phyloP scores from a whole-genome alignment of 192 early-diverging fungal species.

The Dissophora globulifera region DNA sequence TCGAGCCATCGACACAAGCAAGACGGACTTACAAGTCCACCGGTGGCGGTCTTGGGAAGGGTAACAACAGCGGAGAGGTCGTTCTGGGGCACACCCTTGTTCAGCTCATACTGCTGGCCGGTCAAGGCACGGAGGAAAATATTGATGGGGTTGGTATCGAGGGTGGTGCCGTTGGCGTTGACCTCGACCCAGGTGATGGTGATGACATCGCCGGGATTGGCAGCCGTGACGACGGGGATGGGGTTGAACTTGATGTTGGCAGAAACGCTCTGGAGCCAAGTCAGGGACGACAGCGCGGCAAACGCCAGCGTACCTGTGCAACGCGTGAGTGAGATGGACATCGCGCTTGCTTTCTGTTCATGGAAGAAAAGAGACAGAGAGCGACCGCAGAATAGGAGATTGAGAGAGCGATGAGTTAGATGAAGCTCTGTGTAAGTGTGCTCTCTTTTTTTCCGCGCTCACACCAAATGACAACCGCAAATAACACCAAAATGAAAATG shows the following conservation, averaged over 20 bases:
- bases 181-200: conserved; percentile 11
- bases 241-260: conserved; percentile 26
- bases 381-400: too few species aligned
- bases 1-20: background rate
- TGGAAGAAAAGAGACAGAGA: background rate
- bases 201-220: conserved; percentile 22
- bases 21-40: conserved; percentile 18
- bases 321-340: background rate
- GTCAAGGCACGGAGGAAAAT: conserved; percentile 27
- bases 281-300: conserved; percentile 3
- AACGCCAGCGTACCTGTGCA: conserved; percentile 1
- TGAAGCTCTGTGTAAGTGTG: too few species aligned
- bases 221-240: background rate
- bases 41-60: conserved; percentile 22
- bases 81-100: background rate
- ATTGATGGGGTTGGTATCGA: conserved; percentile 17
- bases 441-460: background rate
- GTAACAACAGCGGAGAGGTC: background rate
- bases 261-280: conserved; percentile 7
- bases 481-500: background rate
- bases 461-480: background rate
- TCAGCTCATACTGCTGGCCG: conserved; percentile 23
- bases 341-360: background rate
- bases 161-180: background rate
- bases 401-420: too few species aligned